Percentiles rank a stretch among this genome's conserved stretches.
These are phyloP conservation scores for Verbena officinalis DNA, from an alignment of 257 asterid genomes.

Conservation along the genomic window DNA sequence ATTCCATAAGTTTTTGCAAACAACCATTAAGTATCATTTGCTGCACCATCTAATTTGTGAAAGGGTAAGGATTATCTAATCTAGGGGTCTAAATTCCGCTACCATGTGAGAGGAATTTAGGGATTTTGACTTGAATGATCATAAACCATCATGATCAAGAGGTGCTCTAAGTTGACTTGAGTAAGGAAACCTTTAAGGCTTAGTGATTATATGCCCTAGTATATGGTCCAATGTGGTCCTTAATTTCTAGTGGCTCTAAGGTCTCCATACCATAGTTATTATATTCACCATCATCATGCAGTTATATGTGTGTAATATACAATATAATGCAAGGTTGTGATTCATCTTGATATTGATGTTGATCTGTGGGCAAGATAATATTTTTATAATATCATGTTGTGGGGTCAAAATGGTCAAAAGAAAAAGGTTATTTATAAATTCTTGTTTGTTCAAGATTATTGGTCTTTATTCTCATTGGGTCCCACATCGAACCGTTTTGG, in stretches of 20 bases:
- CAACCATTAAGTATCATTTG: too few species aligned
- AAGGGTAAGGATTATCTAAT: too few species aligned
- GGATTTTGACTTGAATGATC: background rate
- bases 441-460: constrained; percentile 25
- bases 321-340: constrained; percentile 6
- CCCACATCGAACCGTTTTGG: constrained; percentile 31
- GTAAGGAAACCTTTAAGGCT: background rate
- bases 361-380: too few species aligned
- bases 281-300: background rate
- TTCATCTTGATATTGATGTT: background rate
- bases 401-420: too few species aligned
- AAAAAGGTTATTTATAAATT: background rate
- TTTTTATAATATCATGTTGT: too few species aligned
- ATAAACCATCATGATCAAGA: background rate
- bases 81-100: too few species aligned
- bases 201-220: background rate
- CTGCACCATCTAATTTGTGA: too few species aligned
- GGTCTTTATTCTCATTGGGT: constrained; percentile 19
- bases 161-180: background rate
- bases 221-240: background rate
- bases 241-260: background rate
- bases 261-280: background rate
- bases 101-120: background rate
- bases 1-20: too few species aligned
- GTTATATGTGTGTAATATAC: background rate